Percentiles rank a stretch among this genome's conserved stretches.
Evolutionary conservation across 345 rosid genomes (phyloP).

Genomic region (Streptanthus diversifolius): DNA sequence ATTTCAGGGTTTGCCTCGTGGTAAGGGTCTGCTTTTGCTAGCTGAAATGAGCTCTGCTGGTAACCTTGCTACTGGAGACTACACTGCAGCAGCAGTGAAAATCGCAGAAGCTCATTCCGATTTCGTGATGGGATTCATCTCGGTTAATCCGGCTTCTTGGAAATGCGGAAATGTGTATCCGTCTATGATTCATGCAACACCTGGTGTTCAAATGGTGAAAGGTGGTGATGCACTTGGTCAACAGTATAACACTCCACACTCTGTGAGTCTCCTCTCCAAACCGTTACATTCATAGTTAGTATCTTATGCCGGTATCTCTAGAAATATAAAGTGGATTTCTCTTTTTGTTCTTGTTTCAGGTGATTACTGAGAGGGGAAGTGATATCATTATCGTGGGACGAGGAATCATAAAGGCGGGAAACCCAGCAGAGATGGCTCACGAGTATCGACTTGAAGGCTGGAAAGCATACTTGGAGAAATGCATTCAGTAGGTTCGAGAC

Average conservation of each 20-base stretch:
- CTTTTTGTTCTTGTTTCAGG: constrained; percentile 36
- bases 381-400: constrained; percentile 97
- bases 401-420: constrained; percentile 81
- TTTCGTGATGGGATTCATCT: constrained; percentile 94
- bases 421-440: constrained; percentile 71
- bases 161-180: constrained; percentile 77
- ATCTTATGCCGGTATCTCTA: neutral
- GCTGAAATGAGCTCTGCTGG: constrained; percentile 99
- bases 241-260: constrained; percentile 90
- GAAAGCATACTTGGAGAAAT: constrained; percentile 84
- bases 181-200: constrained; percentile 90
- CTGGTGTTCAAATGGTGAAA: constrained; percentile 92
- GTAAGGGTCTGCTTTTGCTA: constrained; percentile 79
- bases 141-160: constrained; percentile 96
- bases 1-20: constrained; percentile 83
- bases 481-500: constrained; percentile 31
- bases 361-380: constrained; percentile 78
- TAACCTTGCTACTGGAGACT: constrained; percentile 90
- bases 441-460: constrained; percentile 92
- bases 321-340: neutral
- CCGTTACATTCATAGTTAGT: neutral
- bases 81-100: constrained; percentile 89
- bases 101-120: constrained; percentile 93
- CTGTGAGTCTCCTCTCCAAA: constrained; percentile 65
- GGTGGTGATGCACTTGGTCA: constrained; percentile 95